These are phyloP conservation scores for Davidsoniella virescens DNA, from an alignment of 2,329 filamentous ascomycete genomes.

Conservation along the genomic window DNA sequence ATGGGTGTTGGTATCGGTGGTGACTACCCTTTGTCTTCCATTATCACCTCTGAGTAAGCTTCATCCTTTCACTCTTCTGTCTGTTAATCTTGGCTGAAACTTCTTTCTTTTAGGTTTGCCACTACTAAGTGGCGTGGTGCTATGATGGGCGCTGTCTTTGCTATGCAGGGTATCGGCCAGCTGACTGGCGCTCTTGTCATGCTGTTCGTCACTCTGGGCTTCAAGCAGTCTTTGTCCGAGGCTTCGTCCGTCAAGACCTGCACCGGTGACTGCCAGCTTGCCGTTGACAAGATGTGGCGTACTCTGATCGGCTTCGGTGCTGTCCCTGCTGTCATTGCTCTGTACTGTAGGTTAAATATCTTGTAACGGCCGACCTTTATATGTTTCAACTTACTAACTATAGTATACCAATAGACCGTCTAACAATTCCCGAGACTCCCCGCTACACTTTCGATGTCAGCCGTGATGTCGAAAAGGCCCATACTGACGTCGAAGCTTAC, in stretches of 20 bases:
- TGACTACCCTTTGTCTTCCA: slow-evolving; percentile 67
- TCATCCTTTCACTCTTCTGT: slow-evolving; percentile 10
- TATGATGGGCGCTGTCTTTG: slow-evolving; percentile 77
- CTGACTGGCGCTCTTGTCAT: slow-evolving; percentile 60
- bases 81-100: not conserved
- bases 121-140: slow-evolving; percentile 73
- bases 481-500: slow-evolving; percentile 60
- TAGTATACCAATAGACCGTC: slow-evolving; percentile 27
- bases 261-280: slow-evolving; percentile 21
- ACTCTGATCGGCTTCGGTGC: slow-evolving; percentile 67
- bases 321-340: slow-evolving; percentile 61
- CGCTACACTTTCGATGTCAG: slow-evolving; percentile 76
- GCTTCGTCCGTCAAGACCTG: slow-evolving; percentile 39
- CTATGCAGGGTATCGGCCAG: slow-evolving; percentile 76
- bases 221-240: slow-evolving; percentile 44
- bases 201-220: slow-evolving; percentile 56
- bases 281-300: slow-evolving; percentile 77
- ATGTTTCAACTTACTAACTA: not conserved
- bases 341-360: slow-evolving; percentile 41
- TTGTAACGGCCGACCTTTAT: not conserved
- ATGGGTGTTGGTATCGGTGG: slow-evolving; percentile 36
- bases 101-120: slow-evolving; percentile 31
- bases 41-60: slow-evolving; percentile 63
- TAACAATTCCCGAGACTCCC: slow-evolving; percentile 77
- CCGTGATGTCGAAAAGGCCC: slow-evolving; percentile 57